Evolutionary conservation across 768 basidiomycete genomes (phyloP).

Genomic region (Trametes cubensis): DNA sequence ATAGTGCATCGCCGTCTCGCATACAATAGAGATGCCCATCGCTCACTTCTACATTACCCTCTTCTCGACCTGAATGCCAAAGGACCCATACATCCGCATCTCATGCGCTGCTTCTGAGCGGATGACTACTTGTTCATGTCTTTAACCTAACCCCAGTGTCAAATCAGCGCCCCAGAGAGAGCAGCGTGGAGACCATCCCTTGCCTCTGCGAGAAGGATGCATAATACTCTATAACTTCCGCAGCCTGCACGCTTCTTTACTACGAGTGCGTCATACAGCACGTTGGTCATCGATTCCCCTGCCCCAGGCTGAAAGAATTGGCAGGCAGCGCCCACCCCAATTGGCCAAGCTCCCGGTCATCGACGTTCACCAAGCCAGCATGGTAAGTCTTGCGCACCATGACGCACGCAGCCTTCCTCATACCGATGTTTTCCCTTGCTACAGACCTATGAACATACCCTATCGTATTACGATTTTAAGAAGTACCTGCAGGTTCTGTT

Average conservation of each 20-base stretch:
- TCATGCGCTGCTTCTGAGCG: too few relatives aligned
- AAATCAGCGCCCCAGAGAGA: conserved; percentile 76
- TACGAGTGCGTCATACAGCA: conserved; percentile 41
- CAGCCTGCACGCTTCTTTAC: conserved; percentile 63
- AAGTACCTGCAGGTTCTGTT: conserved; percentile 56
- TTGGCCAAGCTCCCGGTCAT: too few relatives aligned
- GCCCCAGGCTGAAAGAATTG: too few relatives aligned
- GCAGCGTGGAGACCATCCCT: conserved; percentile 63
- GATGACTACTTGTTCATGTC: conserved; percentile 45
- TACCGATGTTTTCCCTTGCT: too few relatives aligned
- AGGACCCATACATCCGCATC: too few relatives aligned
- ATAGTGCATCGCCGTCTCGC: conserved; percentile 11
- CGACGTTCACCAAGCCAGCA: conserved; percentile 59
- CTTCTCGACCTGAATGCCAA: background rate
- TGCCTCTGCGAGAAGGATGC: conserved; percentile 66
- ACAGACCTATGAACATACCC: conserved; percentile 68
- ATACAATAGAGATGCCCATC: conserved; percentile 16
- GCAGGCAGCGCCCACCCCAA: too few relatives aligned
- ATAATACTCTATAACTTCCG: too few relatives aligned
- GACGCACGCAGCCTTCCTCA: too few relatives aligned
- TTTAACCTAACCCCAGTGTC: conserved; percentile 57
- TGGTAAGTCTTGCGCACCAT: conserved; percentile 41
- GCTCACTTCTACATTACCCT: background rate
- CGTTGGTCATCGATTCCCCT: background rate
- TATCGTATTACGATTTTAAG: conserved; percentile 62